Evolutionary conservation across 257 asterid species (phyloP).

Genomic region (Misopates orontium): DNA sequence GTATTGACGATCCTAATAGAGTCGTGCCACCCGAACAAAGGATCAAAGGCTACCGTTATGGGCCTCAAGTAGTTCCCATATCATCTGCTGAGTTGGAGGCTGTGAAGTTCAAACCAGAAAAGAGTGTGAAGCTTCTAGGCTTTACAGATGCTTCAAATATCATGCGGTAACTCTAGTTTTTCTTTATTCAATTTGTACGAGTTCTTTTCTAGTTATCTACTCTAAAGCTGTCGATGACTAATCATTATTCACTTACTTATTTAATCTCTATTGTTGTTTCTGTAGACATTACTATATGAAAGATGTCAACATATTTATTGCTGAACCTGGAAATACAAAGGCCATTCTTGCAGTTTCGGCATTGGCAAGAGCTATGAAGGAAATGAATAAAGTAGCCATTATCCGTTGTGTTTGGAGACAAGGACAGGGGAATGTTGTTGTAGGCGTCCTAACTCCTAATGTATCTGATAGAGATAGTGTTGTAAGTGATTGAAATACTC

Average conservation of each 20-base stretch:
- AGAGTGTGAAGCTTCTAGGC: slow-evolving; percentile 90
- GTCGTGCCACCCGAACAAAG: slow-evolving; percentile 95
- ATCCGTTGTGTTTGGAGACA: slow-evolving; percentile 98
- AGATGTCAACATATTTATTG: slow-evolving; percentile 89
- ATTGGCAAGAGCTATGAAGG: slow-evolving; percentile 91
- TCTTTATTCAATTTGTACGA: slow-evolving; percentile 21
- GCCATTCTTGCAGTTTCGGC: slow-evolving; percentile 82
- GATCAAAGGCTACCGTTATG: slow-evolving; percentile 87
- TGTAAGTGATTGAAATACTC: slow-evolving; percentile 46
- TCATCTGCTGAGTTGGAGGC: slow-evolving; percentile 93
- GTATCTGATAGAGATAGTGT: slow-evolving; percentile 63
- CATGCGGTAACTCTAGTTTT: slow-evolving; percentile 65
- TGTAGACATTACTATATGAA: slow-evolving; percentile 85
- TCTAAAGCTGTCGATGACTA: slow-evolving; percentile 18
- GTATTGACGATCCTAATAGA: slow-evolving; percentile 57
- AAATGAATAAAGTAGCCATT: slow-evolving; percentile 80
- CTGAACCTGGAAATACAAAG: slow-evolving; percentile 80
- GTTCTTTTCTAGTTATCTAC: slow-evolving; percentile 17
- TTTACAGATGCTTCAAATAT: slow-evolving; percentile 82
- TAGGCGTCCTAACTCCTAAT: slow-evolving; percentile 85
- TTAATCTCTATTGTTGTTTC: slow-evolving; percentile 31
- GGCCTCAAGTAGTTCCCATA: slow-evolving; percentile 99
- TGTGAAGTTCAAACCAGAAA: slow-evolving; percentile 92
- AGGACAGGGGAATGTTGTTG: slow-evolving; percentile 85
- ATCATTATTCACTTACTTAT: slow-evolving; percentile 14